Evolutionary conservation across 2,329 filamentous ascomycete genomes (phyloP).

Genomic region (Hymenoscyphus linearis): DNA sequence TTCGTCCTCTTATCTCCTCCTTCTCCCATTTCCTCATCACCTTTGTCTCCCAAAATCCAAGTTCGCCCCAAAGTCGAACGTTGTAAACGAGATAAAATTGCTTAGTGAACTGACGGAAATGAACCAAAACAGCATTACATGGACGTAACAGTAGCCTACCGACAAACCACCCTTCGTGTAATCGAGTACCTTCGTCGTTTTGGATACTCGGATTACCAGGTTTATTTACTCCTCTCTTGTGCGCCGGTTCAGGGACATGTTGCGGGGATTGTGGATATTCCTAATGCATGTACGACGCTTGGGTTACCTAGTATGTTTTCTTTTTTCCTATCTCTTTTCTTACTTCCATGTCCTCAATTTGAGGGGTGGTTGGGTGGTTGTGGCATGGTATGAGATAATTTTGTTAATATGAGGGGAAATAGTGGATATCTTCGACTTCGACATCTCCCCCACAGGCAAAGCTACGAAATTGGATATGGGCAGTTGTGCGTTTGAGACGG

Average conservation of each 20-base stretch:
- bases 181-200: conserved; percentile 77
- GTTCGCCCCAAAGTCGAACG: too few relatives aligned
- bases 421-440: conserved; percentile 91
- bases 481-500: conserved; percentile 59
- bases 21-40: neutral
- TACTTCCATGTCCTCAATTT: neutral
- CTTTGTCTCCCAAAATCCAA: too few relatives aligned
- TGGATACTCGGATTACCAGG: conserved; percentile 68
- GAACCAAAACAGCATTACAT: conserved; percentile 21
- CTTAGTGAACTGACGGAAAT: too few relatives aligned
- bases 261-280: conserved; percentile 85
- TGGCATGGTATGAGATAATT: too few relatives aligned
- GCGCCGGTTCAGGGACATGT: conserved; percentile 85
- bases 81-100: too few relatives aligned
- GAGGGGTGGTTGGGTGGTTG: too few relatives aligned
- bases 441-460: conserved; percentile 63
- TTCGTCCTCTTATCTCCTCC: conserved; percentile 1
- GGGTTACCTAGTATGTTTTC: conserved; percentile 57
- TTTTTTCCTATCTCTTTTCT: too few relatives aligned
- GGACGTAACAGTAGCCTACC: conserved; percentile 25
- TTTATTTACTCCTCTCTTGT: conserved; percentile 79
- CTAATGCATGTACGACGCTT: conserved; percentile 84
- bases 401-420: too few relatives aligned
- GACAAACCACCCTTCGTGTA: conserved; percentile 39
- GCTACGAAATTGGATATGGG: conserved; percentile 64